Conservation (phyloP, 78 protist genomes). For the Blattamonas nauphoetae region DNA sequence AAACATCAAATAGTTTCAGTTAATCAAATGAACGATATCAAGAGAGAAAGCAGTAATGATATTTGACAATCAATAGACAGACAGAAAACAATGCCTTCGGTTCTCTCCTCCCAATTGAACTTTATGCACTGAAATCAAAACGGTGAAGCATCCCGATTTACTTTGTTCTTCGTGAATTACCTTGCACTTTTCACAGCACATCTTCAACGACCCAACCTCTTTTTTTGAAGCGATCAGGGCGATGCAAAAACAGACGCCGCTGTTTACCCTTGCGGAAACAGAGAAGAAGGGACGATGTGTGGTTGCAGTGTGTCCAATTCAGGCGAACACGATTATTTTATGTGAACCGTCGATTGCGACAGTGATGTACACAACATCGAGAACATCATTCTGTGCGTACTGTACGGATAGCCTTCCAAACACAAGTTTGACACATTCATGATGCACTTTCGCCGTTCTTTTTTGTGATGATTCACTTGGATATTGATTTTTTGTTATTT, state of each 20-base stretch:
- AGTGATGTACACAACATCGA: neutral
- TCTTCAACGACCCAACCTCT: too few species aligned
- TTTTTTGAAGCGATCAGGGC: too few species aligned
- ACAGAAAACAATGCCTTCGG: too few species aligned
- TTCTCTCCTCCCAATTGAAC: too few species aligned
- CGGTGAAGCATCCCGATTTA: too few species aligned
- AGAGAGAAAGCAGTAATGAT: too few species aligned
- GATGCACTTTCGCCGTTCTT: neutral
- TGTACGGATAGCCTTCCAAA: neutral
- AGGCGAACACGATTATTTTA: neutral
- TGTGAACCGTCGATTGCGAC: neutral
- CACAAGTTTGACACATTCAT: neutral
- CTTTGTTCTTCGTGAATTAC: too few species aligned
- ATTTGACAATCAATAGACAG: too few species aligned
- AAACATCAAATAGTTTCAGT: too few species aligned
- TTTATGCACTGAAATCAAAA: too few species aligned
- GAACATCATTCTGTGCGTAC: neutral
- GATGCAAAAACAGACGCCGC: neutral
- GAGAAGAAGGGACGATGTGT: neutral
- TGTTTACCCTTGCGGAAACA: neutral
- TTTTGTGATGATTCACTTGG: neutral
- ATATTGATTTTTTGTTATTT: neutral
- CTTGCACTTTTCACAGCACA: too few species aligned
- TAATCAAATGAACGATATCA: too few species aligned
- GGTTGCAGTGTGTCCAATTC: neutral